Evolutionary conservation across 176 grass and related monocot species (phyloP), one percentile per base, ranked within the genome.

Genomic region (Paspalum vaginatum): DNA sequence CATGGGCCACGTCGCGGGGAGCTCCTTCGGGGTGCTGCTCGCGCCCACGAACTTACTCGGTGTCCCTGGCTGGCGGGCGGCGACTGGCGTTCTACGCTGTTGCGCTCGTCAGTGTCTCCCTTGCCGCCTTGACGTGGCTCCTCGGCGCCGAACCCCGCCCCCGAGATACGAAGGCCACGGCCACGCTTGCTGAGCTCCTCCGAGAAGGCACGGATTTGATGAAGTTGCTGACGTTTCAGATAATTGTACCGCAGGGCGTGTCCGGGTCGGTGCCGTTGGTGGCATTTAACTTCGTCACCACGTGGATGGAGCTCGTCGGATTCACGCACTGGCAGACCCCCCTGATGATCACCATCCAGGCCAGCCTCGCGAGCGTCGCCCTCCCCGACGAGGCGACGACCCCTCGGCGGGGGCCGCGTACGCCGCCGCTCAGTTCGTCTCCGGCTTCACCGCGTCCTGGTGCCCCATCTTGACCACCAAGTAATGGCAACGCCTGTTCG

Each of bases 21-120:
- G 43, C 74, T 64, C 62, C 26, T 13, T 84, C 5, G 60, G 72
- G 27, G 45, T 91, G 13, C 40, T 87, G 54, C 75, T 87, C 21
- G 88, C 84, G 39, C 72, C 88, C 2, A 91, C 80, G 5, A 49
- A 61, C 21, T 61, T 91, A 51, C 72, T 91, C 71, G 88, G 84
- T 21, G 71, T 91, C 52, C 65, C 80, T 15, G 88, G 88, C 39
- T 91, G 88, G 88, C 76, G 88, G 24, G n/a, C n/a, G n/a, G n/a
- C n/a, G n/a, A n/a, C 72, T 91, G 40, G 79, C 84, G 5, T 91
- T 91, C 84, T 79, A 75, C 55, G 11, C 69, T 0, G 24, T 90
- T 14, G 74, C 72, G 16, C 16, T 84, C 3, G 39, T 87, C 70
- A 87, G 88, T 4, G 63, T 15, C 4, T 26, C 27, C 5, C 39